These are phyloP conservation scores for Monosporascus cannonballus DNA, from an alignment of 2,329 filamentous ascomycete genomes.

Conservation along the genomic window DNA sequence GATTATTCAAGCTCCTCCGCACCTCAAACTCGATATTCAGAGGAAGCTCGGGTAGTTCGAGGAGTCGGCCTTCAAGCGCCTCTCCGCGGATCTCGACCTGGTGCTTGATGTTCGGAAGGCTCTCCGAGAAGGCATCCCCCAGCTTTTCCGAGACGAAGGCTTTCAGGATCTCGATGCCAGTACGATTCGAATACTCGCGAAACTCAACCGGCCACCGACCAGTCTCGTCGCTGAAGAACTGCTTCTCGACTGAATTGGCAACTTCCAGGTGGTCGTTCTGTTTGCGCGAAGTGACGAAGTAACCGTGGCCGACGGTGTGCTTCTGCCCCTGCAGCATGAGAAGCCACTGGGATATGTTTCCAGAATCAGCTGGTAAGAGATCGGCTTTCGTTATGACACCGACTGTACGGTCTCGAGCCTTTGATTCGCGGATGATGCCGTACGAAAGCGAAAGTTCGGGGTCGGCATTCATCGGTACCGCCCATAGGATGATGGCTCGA, in stretches of 20 bases:
- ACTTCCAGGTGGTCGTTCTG: slow-evolving; percentile 43
- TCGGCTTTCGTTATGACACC: slow-evolving; percentile 82
- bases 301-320: slow-evolving; percentile 61
- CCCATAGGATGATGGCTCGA: slow-evolving; percentile 69
- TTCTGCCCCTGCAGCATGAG: slow-evolving; percentile 53
- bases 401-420: slow-evolving; percentile 52
- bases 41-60: slow-evolving; percentile 56
- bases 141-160: slow-evolving; percentile 44
- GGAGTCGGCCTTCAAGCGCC: slow-evolving; percentile 46
- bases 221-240: slow-evolving; percentile 36
- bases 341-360: slow-evolving; percentile 47
- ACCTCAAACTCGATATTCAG: slow-evolving; percentile 58
- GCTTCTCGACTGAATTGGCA: slow-evolving; percentile 41
- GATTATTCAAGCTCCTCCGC: slow-evolving; percentile 46
- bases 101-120: slow-evolving; percentile 44
- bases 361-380: slow-evolving; percentile 40
- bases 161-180: slow-evolving; percentile 46
- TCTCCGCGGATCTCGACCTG: slow-evolving; percentile 43
- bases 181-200: slow-evolving; percentile 35
- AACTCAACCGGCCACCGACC: slow-evolving; percentile 41
- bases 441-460: slow-evolving; percentile 66
- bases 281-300: slow-evolving; percentile 67
- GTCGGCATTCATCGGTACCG: slow-evolving; percentile 69
- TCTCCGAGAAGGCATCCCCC: slow-evolving; percentile 43
- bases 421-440: slow-evolving; percentile 49